A percentile compares a stretch with the other conserved stretches of the same genome.
Evolutionary conservation across 495 filamentous ascomycete species (phyloP).

Genomic region (Hypomontagnella monticulosa): DNA sequence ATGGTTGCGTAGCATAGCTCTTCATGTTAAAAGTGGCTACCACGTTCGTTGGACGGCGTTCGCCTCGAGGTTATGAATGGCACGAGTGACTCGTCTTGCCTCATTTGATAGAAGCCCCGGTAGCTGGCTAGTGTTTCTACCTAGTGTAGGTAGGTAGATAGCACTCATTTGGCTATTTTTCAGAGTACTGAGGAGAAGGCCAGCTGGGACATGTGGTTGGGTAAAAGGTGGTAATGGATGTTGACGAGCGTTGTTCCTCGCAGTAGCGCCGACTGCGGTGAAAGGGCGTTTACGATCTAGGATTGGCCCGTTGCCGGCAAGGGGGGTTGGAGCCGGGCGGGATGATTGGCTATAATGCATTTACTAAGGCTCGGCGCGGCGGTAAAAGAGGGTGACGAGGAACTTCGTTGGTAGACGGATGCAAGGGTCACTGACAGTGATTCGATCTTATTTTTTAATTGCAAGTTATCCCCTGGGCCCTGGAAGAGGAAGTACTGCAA

Average conservation of each 20-base stretch:
- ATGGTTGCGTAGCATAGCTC: conserved; percentile 28
- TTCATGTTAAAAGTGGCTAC: conserved; percentile 32
- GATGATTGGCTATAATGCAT: conserved; percentile 42
- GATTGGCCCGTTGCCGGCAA: conserved; percentile 39
- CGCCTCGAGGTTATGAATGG: conserved; percentile 9
- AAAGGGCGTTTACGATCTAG: conserved; percentile 25
- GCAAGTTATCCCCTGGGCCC: no score
- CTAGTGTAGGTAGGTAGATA: conserved; percentile 12
- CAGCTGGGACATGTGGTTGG: conserved; percentile 35
- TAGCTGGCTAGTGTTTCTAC: background rate
- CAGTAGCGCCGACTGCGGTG: conserved; percentile 45
- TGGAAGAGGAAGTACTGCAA: no score
- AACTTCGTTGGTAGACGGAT: conserved; percentile 42
- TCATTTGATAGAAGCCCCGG: conserved; percentile 10
- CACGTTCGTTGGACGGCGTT: conserved; percentile 24
- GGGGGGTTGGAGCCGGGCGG: conserved; percentile 29
- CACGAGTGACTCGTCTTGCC: conserved; percentile 25
- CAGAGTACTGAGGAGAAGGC: conserved; percentile 21
- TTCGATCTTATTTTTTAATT: conserved; percentile 15
- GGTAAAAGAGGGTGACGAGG: conserved; percentile 44
- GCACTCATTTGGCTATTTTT: conserved; percentile 36
- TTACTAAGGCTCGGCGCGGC: conserved; percentile 41
- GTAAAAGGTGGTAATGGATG: conserved; percentile 36
- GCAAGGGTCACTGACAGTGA: conserved; percentile 37
- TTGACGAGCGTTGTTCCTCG: conserved; percentile 45